A percentile compares a stretch with the other conserved stretches of the same genome.
Conservation (phyloP, 148 eudicot species). For the Drosera capensis region DNA sequence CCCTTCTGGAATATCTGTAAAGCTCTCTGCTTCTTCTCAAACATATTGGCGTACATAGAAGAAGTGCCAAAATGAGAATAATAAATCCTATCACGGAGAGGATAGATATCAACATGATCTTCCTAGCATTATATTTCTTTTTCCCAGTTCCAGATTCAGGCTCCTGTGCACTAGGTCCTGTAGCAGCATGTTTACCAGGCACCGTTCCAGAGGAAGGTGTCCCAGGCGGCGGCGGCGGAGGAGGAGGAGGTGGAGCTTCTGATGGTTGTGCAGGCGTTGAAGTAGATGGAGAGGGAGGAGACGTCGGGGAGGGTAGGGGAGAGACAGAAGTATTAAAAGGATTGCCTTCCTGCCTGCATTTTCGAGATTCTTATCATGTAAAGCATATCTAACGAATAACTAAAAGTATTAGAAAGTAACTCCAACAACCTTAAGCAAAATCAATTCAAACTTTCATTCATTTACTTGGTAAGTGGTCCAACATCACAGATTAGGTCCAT, state of each 20-base stretch:
- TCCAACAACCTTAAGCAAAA: too few species aligned
- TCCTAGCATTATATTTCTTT: conserved; percentile 31
- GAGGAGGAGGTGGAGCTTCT: conserved; percentile 15
- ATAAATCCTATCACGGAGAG: conserved; percentile 39
- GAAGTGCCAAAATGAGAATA: conserved; percentile 36
- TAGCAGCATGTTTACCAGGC: conserved; percentile 36
- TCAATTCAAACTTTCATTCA: too few species aligned
- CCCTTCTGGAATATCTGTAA: conserved; percentile 31
- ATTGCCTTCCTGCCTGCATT: conserved; percentile 40
- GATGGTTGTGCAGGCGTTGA: conserved; percentile 15
- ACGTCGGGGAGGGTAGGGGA: conserved; percentile 31
- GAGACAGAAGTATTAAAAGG: conserved; percentile 35
- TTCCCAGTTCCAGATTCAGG: conserved; percentile 25
- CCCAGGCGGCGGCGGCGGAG: conserved; percentile 11
- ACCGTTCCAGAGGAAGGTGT: conserved; percentile 20
- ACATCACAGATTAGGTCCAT: too few species aligned
- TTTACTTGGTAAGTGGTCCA: too few species aligned
- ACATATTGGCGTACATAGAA: conserved; percentile 57
- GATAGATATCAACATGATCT: conserved; percentile 55
- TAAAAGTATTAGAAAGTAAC: too few species aligned
- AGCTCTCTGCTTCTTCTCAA: conserved; percentile 28
- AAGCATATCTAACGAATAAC: too few species aligned
- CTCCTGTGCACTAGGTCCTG: conserved; percentile 38
- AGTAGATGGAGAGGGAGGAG: neutral
- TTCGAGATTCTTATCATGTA: conserved; percentile 5